Percentiles rank a stretch among this genome's conserved stretches.
These are phyloP conservation scores for Vickermania spadyakhi DNA, from an alignment of 208 protist genomes.

Conservation along the genomic window DNA sequence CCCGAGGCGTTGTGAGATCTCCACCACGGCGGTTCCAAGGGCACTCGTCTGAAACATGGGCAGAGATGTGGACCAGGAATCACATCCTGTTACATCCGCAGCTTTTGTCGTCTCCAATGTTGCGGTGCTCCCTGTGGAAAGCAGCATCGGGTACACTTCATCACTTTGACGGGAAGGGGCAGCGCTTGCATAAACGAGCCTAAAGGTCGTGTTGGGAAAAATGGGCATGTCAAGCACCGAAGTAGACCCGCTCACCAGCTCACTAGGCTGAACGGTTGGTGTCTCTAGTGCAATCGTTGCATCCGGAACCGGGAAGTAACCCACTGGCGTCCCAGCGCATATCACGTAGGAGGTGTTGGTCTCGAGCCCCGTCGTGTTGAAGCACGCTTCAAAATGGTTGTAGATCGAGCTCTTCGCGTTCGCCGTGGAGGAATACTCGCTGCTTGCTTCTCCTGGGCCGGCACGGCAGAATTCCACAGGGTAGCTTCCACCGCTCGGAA, in stretches of 20 bases:
- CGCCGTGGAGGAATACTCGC: neutral
- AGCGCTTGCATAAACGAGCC: too few species aligned
- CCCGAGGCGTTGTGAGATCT: slow-evolving; percentile 1
- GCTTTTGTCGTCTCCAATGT: too few species aligned
- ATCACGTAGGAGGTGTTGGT: slow-evolving; percentile 8
- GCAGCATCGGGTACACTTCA: too few species aligned
- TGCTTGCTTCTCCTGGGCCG: slow-evolving; percentile 5
- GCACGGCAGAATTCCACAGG: slow-evolving; percentile 1
- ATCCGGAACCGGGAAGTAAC: neutral
- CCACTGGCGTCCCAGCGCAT: slow-evolving; percentile 15
- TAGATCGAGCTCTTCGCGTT: neutral
- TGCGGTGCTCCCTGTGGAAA: too few species aligned
- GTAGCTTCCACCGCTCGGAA: slow-evolving; percentile 5
- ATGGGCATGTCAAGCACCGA: neutral
- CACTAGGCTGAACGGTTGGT: neutral
- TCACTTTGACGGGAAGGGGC: too few species aligned
- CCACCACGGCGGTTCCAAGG: neutral
- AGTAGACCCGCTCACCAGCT: neutral
- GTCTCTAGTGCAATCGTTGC: neutral
- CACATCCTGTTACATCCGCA: too few species aligned
- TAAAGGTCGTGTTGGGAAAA: neutral
- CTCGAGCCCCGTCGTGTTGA: slow-evolving; percentile 2
- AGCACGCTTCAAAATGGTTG: slow-evolving; percentile 7
- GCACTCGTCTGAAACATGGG: slow-evolving; percentile 8
- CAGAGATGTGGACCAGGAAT: neutral